These are phyloP conservation scores for Xylaria multiplex DNA, from an alignment of 2,329 filamentous ascomycete genomes.

Conservation along the genomic window DNA sequence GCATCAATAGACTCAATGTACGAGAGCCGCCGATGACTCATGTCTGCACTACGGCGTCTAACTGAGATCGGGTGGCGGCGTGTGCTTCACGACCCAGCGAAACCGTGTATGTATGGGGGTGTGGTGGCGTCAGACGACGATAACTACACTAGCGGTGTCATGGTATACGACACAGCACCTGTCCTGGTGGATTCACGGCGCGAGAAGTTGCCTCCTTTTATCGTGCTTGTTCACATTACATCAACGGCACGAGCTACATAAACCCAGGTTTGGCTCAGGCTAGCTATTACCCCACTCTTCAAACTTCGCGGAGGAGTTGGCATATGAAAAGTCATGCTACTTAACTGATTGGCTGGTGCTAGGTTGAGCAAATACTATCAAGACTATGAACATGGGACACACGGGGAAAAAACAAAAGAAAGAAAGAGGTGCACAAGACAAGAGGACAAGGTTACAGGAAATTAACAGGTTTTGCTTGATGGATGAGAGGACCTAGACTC, in stretches of 20 bases:
- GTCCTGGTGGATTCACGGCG: slow-evolving; percentile 5
- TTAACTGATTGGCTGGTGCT: slow-evolving; percentile 9
- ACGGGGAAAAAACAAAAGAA: not conserved
- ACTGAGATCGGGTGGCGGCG: not conserved
- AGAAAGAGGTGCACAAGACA: not conserved
- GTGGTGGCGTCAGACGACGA: not conserved
- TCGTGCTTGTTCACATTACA: slow-evolving; percentile 8
- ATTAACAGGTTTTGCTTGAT: too few relatives aligned
- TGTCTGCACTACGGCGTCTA: too few relatives aligned
- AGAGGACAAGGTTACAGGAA: too few relatives aligned
- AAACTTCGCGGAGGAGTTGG: not conserved
- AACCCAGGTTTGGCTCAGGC: not conserved
- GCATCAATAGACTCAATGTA: too few relatives aligned
- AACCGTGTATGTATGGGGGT: not conserved
- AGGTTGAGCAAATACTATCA: not conserved
- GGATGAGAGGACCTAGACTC: too few relatives aligned
- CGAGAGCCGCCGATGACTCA: not conserved
- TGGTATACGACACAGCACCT: not conserved
- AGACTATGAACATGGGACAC: not conserved
- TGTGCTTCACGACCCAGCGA: not conserved
- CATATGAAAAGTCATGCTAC: not conserved
- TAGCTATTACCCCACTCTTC: slow-evolving; percentile 4
- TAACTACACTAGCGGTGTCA: not conserved
- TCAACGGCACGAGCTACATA: slow-evolving; percentile 3
- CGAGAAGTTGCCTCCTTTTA: slow-evolving; percentile 2